Conservation (phyloP, 306 rosid species). For the Glycine latifolia region DNA sequence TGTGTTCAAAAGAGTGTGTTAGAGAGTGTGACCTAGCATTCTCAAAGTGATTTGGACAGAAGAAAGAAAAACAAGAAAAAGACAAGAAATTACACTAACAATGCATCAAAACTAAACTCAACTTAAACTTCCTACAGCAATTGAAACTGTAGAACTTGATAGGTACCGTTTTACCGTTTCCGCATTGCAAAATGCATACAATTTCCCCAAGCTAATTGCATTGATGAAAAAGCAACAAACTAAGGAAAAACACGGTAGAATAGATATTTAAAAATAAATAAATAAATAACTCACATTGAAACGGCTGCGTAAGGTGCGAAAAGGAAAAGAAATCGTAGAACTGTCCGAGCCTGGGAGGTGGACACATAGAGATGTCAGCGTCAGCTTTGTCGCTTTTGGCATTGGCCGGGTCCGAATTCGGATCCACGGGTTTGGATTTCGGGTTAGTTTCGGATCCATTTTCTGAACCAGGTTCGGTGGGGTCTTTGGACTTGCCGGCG, state of each 20-base stretch:
- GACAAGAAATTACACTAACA: not conserved
- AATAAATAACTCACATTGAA: conserved; percentile 67
- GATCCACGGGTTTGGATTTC: conserved; percentile 45
- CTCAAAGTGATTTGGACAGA: not conserved
- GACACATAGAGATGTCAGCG: conserved; percentile 76
- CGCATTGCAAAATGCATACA: not conserved
- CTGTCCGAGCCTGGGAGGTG: conserved; percentile 85
- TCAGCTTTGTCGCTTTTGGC: conserved; percentile 50
- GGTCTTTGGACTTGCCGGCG: conserved; percentile 50
- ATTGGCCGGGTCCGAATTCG: conserved; percentile 43
- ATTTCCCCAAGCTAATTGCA: conserved; percentile 10
- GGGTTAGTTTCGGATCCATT: conserved; percentile 46
- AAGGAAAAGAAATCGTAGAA: conserved; percentile 93
- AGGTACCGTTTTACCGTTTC: not conserved
- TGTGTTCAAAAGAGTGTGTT: too few species aligned
- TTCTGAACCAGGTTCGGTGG: conserved; percentile 37
- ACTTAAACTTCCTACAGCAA: not conserved
- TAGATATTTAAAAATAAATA: not conserved
- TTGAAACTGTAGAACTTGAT: not conserved
- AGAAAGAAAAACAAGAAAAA: not conserved
- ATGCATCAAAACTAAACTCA: not conserved
- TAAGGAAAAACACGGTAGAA: not conserved
- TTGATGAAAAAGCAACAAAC: not conserved
- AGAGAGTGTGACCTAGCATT: too few species aligned
- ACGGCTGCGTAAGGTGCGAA: conserved; percentile 86